Base-by-base conservation (phyloP, 75 land plant genomes). In the Pinus tabuliformis region DNA sequence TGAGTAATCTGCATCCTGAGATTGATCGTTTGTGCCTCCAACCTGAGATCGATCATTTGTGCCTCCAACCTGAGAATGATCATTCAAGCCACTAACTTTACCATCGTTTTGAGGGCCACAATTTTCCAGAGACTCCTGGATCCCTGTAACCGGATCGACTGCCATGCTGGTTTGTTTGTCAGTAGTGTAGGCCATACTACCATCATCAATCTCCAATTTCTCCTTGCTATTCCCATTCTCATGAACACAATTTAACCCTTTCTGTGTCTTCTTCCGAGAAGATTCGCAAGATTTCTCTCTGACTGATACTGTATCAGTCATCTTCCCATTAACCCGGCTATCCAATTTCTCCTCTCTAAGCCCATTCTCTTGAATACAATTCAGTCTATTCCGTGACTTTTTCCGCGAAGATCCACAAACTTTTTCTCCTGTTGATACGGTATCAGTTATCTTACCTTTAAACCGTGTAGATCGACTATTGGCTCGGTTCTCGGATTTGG, bases 1-100 rank as follows among this genome's bases (percentile, higher is more conserved):
- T 3, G 74, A 74, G 58, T 83, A 81, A 86, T 86, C 86, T 83
- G 86, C 85, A 83, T 83, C 89, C 86, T 86, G 89, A 86, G 88
- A 75, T 78, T 77, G 70, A 36, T 39, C 76, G 75, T 56, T 58
- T 49, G 54, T 49, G 54, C 54, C 12, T 49, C 54, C 54, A 49
- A 30, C 20, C 54, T 49, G 54, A 49, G 54, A 49, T 49, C 11
- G 54, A 49, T 49, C 54, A 49, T 49, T 9, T 49, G 54, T 49
- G 54, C 54, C 54, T 49, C 54, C 11, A 9, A 30, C 20, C 9
- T 49, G 54, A 49, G 54, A 49, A 9, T 49, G 54, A 49, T 9
- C 54, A 11, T 49, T 49, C 65, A 72, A 58, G 30, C 59, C 57
- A 71, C 15, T 15, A 75, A n/a, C 52, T 74, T 54, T 36, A 0